Evolutionary conservation across 768 basidiomycete genomes (phyloP), one percentile per base, ranked within the genome.

Genomic region (Neoboletus brunneissimus): DNA sequence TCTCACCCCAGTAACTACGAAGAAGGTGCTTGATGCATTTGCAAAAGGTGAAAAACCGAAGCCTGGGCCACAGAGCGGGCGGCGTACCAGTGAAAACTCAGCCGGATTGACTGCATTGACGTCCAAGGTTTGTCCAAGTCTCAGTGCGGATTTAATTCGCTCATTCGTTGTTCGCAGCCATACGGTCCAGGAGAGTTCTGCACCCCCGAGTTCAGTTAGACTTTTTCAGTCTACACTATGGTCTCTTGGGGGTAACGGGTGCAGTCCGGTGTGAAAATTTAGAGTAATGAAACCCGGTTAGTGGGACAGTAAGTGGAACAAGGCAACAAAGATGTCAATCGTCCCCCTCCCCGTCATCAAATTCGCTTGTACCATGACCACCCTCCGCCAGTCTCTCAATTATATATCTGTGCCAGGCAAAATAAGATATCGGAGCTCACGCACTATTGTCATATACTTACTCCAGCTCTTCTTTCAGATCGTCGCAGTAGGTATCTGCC

Each of bases 151-250:
- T 31, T n/a, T 20, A 31, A 43, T 60, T 27, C 31, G 31, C 56
- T 55, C 51, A 64, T 48, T 58, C 47, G 48, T 57, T 51, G 51
- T 57, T 64, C 12, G 20, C 46, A 97, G 91, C 95, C 94, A 32
- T 94, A 93, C 64, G 94, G 95, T 55, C 95, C 94, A 37, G 94
- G 94, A 64, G 90, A 94, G 70, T 85, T 85, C 68, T 97, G 94
- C 73, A 75, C 73, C 61, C 86, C 88, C 29, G 94, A 97, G 68
- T 97, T 97, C 72, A 78, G 81, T 63, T 91, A 86, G 77, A 78
- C 50, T 20, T 48, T 40, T 6, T 43, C 31, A 37, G 35, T 58
- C 1, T 37, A 52, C 16, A 54, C 9, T 27, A 54, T 48, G 4
- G 40, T 53, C 23, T 32, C 5, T 43, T 23, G 7, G 41, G 22